Evolutionary conservation across 768 basidiomycete genomes (phyloP).

Genomic region (Pisolithus orientalis): DNA sequence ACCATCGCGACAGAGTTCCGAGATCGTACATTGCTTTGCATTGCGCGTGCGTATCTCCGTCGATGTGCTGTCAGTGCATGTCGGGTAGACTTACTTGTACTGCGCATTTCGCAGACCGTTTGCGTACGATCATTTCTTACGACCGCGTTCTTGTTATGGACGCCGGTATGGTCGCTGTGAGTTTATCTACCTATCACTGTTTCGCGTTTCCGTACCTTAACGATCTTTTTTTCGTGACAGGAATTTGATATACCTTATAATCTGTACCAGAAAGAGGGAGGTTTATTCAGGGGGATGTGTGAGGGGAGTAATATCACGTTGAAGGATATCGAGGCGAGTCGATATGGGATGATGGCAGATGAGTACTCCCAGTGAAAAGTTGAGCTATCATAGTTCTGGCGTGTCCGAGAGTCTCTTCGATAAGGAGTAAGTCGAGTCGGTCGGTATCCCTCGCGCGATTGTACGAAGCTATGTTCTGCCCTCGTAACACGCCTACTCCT

Average conservation of each 20-base stretch:
- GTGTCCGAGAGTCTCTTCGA: too few species aligned
- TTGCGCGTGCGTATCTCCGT: conserved; percentile 34
- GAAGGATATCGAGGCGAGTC: conserved; percentile 33
- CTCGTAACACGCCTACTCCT: conserved; percentile 53
- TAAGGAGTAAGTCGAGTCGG: too few species aligned
- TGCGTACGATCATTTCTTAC: conserved; percentile 50
- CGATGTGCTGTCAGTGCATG: background rate
- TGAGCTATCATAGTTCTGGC: too few species aligned
- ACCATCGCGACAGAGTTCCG: conserved; percentile 37
- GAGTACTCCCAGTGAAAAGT: too few species aligned
- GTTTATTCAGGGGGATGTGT: conserved; percentile 59
- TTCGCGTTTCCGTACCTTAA: background rate
- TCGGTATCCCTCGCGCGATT: too few species aligned
- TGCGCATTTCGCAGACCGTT: conserved; percentile 26
- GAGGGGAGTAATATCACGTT: conserved; percentile 44
- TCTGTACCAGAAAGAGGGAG: conserved; percentile 36
- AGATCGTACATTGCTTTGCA: conserved; percentile 46
- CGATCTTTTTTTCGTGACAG: conserved; percentile 16
- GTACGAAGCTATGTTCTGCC: conserved; percentile 47
- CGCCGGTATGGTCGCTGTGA: conserved; percentile 49
- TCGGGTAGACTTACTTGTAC: background rate
- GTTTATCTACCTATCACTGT: conserved; percentile 5
- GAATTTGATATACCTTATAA: conserved; percentile 55
- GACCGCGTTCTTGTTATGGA: conserved; percentile 68
- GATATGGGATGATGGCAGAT: too few species aligned